Conservation (phyloP, 1,284 basidiomycete genomes). For the Moesziomyces globuligerus region DNA sequence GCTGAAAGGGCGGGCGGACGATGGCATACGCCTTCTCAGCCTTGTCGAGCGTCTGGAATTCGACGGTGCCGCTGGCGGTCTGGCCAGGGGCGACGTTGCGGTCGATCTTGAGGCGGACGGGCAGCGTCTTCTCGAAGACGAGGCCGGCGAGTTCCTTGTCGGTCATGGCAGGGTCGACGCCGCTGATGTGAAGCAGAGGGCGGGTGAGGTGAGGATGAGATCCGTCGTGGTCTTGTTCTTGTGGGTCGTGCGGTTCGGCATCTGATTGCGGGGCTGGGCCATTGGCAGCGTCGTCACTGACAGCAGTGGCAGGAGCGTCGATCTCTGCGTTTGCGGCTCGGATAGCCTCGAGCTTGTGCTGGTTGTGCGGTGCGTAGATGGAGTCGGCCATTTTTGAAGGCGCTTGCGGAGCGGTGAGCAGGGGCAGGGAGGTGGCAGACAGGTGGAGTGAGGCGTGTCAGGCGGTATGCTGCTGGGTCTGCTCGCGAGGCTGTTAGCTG, state of each 20-base stretch:
- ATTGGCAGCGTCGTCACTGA: background rate
- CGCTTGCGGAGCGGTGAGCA: background rate
- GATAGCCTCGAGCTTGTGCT: slow-evolving; percentile 36
- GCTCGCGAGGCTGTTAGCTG: too few relatives aligned
- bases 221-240: slow-evolving; percentile 15
- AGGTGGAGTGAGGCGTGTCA: too few relatives aligned
- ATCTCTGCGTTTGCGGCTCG: slow-evolving; percentile 14
- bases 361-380: slow-evolving; percentile 55
- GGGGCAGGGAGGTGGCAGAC: too few relatives aligned
- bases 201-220: slow-evolving; percentile 46
- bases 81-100: slow-evolving; percentile 29
- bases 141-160: slow-evolving; percentile 55
- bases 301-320: background rate
- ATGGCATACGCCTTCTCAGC: slow-evolving; percentile 61
- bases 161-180: slow-evolving; percentile 42
- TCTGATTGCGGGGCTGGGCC: background rate
- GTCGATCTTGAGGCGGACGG: slow-evolving; percentile 55
- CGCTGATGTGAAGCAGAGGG: slow-evolving; percentile 52
- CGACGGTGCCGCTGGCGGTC: slow-evolving; percentile 51
- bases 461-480: too few relatives aligned
- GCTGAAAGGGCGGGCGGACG: slow-evolving; percentile 38
- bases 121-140: slow-evolving; percentile 49
- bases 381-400: slow-evolving; percentile 54
- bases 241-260: slow-evolving; percentile 10
- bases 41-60: slow-evolving; percentile 59